phyloP scores from a whole-genome alignment of 2,329 filamentous ascomycete species.

The Plectosphaerella cucumerina region DNA sequence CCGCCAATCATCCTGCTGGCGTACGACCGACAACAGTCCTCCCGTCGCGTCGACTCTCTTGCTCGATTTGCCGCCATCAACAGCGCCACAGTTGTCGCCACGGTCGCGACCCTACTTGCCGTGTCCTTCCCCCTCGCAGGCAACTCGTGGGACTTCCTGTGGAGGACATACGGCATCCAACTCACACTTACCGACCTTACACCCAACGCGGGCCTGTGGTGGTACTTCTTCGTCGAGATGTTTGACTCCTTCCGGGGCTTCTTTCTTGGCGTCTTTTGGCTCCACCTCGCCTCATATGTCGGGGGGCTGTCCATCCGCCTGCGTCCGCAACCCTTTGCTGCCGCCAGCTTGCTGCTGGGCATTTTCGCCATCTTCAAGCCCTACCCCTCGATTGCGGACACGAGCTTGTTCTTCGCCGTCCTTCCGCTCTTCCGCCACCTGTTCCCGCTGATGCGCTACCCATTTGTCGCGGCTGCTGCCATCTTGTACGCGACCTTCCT shows the following conservation, averaged over 20 bases:
- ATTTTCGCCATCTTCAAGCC: slow-evolving; percentile 95
- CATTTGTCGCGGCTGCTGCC: slow-evolving; percentile 78
- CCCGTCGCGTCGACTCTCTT: slow-evolving; percentile 28
- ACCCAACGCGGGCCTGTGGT: slow-evolving; percentile 95
- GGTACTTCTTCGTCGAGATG: slow-evolving; percentile 99
- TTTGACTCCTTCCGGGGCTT: slow-evolving; percentile 97
- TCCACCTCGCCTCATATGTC: slow-evolving; percentile 88
- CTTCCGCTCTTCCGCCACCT: slow-evolving; percentile 86
- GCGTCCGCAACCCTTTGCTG: slow-evolving; percentile 80
- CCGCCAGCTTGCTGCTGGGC: slow-evolving; percentile 78
- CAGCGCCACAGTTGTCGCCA: slow-evolving; percentile 46
- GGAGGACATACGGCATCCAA: slow-evolving; percentile 89
- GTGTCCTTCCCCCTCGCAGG: slow-evolving; percentile 71
- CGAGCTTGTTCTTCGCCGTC: slow-evolving; percentile 77
- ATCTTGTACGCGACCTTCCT: slow-evolving; percentile 85
- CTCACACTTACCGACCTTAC: slow-evolving; percentile 87
- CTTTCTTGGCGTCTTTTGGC: slow-evolving; percentile 97
- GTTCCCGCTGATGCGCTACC: slow-evolving; percentile 88
- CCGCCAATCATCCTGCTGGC: slow-evolving; percentile 77
- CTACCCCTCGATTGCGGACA: slow-evolving; percentile 89
- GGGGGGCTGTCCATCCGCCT: slow-evolving; percentile 80
- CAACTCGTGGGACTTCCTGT: slow-evolving; percentile 81
- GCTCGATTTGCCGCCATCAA: slow-evolving; percentile 51
- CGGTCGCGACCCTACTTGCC: slow-evolving; percentile 58
- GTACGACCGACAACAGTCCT: slow-evolving; percentile 58